Conservation (phyloP, 495 filamentous ascomycete species). For the Daldinia vernicosa region DNA sequence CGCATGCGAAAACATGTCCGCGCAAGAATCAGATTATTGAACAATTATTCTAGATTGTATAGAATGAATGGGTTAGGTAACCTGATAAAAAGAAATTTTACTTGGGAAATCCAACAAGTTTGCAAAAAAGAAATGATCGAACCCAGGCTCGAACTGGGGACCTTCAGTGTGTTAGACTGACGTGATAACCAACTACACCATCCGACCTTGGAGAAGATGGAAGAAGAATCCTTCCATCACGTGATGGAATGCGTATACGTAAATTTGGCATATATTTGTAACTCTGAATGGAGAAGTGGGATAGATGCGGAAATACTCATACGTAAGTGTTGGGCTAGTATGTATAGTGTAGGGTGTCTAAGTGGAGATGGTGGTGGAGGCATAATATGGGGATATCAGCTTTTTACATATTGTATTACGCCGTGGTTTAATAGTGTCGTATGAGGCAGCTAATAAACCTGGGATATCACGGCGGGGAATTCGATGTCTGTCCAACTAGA, state of each 20-base stretch:
- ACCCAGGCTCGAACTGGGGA: slow-evolving; percentile 44
- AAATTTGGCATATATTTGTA: background rate
- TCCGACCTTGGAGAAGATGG: slow-evolving; percentile 22
- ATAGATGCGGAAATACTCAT: background rate
- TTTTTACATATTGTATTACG: too few relatives aligned
- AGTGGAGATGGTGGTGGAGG: background rate
- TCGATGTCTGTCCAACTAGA: too few relatives aligned
- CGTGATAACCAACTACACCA: slow-evolving; percentile 45
- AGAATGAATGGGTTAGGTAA: too few relatives aligned
- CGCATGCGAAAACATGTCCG: background rate
- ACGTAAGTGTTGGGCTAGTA: background rate
- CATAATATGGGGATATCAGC: too few relatives aligned
- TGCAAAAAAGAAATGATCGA: slow-evolving; percentile 27
- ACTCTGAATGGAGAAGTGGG: background rate
- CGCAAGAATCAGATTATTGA: background rate
- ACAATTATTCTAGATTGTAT: too few relatives aligned
- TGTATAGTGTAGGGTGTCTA: background rate
- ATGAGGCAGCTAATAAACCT: too few relatives aligned
- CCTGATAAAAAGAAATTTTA: background rate
- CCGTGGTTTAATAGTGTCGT: too few relatives aligned
- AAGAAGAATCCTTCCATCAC: slow-evolving; percentile 1
- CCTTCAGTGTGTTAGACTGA: slow-evolving; percentile 46
- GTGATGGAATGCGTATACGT: background rate
- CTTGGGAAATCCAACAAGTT: background rate
- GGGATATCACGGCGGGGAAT: too few relatives aligned